Evolutionary conservation across 2,329 filamentous ascomycete species (phyloP).

Genomic region (Monosporascus cannonballus): DNA sequence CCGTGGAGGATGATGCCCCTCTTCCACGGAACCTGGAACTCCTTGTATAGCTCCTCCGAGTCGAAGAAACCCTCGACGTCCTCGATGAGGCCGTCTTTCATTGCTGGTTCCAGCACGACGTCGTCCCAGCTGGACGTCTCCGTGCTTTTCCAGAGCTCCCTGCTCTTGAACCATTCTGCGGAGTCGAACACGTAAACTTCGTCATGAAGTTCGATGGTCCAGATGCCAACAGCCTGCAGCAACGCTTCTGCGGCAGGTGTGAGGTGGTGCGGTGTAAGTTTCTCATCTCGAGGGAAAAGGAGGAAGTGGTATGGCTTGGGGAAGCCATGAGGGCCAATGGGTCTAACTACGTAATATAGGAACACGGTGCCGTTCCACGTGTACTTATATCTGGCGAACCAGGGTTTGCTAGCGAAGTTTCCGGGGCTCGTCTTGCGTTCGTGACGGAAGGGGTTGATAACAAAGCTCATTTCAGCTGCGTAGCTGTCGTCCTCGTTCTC

Average conservation of each 20-base stretch:
- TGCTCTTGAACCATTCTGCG: background rate
- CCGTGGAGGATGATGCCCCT: slow-evolving; percentile 62
- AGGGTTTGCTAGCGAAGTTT: background rate
- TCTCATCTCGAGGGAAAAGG: background rate
- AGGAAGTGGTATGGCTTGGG: background rate
- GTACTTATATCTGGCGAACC: background rate
- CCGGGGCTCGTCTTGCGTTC: background rate
- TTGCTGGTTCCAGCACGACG: slow-evolving; percentile 58
- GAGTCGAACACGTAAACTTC: background rate
- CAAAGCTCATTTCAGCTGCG: background rate
- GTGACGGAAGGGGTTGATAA: background rate
- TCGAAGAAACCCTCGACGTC: slow-evolving; percentile 60
- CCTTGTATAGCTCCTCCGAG: slow-evolving; percentile 47
- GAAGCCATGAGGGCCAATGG: rapidly evolving
- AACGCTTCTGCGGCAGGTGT: background rate
- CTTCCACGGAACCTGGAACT: slow-evolving; percentile 63
- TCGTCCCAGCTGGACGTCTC: slow-evolving; percentile 42
- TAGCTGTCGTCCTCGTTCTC: background rate
- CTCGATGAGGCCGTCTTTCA: slow-evolving; percentile 55
- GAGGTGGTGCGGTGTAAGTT: background rate
- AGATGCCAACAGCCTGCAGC: background rate
- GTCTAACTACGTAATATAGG: background rate
- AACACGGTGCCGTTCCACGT: background rate
- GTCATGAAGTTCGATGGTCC: background rate
- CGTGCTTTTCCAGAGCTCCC: background rate